Evolutionary conservation across 768 basidiomycete species (phyloP).

Genomic region (Rubroboletus pulcherrimus): DNA sequence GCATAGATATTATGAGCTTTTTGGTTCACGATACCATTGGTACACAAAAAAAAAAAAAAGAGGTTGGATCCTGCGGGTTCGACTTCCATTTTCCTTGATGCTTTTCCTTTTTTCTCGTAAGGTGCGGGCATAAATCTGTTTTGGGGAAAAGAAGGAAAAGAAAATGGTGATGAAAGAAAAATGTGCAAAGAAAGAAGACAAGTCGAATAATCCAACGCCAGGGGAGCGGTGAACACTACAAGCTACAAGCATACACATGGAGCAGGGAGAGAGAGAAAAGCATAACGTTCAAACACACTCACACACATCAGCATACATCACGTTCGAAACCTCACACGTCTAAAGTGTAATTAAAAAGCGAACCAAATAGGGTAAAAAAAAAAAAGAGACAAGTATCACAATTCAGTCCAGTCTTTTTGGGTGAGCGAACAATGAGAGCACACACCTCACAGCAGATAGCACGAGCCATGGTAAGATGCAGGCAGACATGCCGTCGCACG

Average conservation of each 20-base stretch:
- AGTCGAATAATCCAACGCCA: conserved; percentile 1
- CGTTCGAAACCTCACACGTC: conserved; percentile 10
- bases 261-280: conserved; percentile 9
- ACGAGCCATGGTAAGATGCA: conserved; percentile 10
- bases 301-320: conserved; percentile 28
- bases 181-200: conserved; percentile 6
- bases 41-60: conserved; percentile 1
- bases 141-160: neutral
- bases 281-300: conserved; percentile 22
- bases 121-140: conserved; percentile 17
- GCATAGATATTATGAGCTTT: neutral
- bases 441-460: conserved; percentile 25
- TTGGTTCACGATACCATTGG: conserved; percentile 1
- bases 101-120: conserved; percentile 8
- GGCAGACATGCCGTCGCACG: neutral
- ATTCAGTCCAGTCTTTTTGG: conserved; percentile 23
- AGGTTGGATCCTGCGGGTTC: conserved; percentile 9
- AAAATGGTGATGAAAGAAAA: conserved; percentile 6
- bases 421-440: conserved; percentile 1
- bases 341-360: conserved; percentile 9
- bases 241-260: conserved; percentile 30
- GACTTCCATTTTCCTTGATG: conserved; percentile 16
- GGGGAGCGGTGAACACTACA: conserved; percentile 14
- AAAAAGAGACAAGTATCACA: neutral
- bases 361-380: conserved; percentile 12